These are phyloP conservation scores for Tetragonia tetragonoides DNA, from an alignment of 148 eudicot species.

Conservation along the genomic window DNA sequence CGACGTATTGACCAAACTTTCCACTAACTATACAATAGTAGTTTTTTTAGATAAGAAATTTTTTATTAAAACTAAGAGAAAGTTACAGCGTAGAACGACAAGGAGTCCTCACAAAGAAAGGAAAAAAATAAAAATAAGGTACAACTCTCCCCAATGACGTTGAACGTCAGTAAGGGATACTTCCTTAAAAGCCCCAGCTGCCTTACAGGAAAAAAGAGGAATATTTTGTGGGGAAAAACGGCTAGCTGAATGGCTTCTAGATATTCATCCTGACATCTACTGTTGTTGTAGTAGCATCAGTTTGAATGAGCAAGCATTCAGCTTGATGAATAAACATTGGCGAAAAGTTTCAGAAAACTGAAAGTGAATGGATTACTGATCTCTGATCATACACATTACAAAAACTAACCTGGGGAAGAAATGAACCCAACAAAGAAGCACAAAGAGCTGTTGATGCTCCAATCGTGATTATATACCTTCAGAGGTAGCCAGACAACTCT, in stretches of 20 bases:
- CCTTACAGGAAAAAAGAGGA: background rate
- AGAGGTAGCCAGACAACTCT: constrained; percentile 20
- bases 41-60: background rate
- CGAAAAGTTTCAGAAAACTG: background rate
- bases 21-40: background rate
- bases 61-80: too few relatives aligned
- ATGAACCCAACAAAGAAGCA: constrained; percentile 90
- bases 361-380: background rate
- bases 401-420: constrained; percentile 76
- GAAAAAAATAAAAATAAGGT: too few relatives aligned
- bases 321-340: background rate
- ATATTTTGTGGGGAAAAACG: background rate
- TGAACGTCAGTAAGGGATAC: too few relatives aligned
- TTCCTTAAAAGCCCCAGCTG: too few relatives aligned
- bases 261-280: background rate
- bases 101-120: too few relatives aligned
- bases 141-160: too few relatives aligned
- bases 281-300: background rate
- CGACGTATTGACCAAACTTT: background rate
- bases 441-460: constrained; percentile 92
- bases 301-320: background rate
- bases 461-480: constrained; percentile 73
- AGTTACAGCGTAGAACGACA: too few relatives aligned
- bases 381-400: background rate
- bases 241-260: background rate